Evolutionary conservation across 192 early-diverging fungal species (phyloP).

Genomic region (Coemansia sp.): DNA sequence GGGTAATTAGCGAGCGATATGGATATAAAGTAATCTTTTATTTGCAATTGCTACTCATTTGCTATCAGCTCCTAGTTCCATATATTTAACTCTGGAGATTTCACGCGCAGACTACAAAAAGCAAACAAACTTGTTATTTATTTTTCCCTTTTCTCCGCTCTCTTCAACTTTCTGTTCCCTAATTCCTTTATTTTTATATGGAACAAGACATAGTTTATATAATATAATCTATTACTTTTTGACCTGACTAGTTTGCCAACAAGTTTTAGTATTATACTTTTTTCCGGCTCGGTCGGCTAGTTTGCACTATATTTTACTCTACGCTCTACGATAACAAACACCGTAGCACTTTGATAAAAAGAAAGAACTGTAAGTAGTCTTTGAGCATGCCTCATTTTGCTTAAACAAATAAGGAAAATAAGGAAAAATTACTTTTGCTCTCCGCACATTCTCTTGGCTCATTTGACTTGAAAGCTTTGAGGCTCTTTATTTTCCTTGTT

Average conservation of each 20-base stretch:
- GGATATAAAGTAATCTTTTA: background rate
- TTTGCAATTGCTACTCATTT: background rate
- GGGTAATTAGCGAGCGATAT: background rate
- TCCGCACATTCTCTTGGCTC: background rate
- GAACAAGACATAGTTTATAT: too few species aligned
- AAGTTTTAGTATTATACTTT: too few species aligned
- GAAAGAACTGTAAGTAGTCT: background rate
- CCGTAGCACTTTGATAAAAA: background rate
- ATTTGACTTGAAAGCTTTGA: too few species aligned
- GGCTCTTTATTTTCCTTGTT: too few species aligned
- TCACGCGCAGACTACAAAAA: slow-evolving; percentile 3
- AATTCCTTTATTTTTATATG: background rate
- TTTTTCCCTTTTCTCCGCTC: background rate
- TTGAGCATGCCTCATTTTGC: background rate
- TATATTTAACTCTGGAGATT: slow-evolving; percentile 2
- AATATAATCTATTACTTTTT: background rate
- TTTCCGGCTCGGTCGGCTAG: background rate
- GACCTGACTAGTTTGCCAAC: background rate
- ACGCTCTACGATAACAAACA: background rate
- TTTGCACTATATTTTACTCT: background rate
- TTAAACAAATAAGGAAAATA: background rate
- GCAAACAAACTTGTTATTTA: background rate
- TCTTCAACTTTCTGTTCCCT: background rate
- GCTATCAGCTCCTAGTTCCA: background rate
- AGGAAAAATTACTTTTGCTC: background rate